Evolutionary conservation across 352 stramenopile species (phyloP).

Genomic region (Phytophthora litchii): DNA sequence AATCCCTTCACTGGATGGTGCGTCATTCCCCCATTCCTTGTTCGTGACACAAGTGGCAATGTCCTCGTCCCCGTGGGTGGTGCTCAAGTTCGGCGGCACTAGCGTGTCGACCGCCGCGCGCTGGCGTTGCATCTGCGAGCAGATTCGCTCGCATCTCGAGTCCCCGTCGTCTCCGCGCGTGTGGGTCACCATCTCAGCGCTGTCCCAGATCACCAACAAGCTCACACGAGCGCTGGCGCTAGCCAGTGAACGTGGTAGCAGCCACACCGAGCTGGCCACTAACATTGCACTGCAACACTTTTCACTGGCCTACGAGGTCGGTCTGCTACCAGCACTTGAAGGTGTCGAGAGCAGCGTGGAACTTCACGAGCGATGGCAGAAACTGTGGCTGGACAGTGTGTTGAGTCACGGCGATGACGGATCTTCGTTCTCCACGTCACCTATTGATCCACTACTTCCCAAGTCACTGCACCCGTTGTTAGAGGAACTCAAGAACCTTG

Average conservation of each 20-base stretch:
- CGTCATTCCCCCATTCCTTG: slow-evolving; percentile 26
- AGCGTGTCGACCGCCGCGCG: slow-evolving; percentile 82
- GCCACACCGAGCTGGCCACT: slow-evolving; percentile 50
- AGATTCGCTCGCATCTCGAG: slow-evolving; percentile 65
- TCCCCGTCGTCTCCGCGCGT: slow-evolving; percentile 49
- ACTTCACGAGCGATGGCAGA: slow-evolving; percentile 58
- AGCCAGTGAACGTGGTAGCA: slow-evolving; percentile 40
- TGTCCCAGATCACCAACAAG: slow-evolving; percentile 90
- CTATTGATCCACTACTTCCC: slow-evolving; percentile 54
- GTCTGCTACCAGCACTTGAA: slow-evolving; percentile 55
- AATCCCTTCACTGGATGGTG: slow-evolving; percentile 31
- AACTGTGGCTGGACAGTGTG: slow-evolving; percentile 66
- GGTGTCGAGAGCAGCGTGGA: slow-evolving; percentile 48
- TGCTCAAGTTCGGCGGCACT: slow-evolving; percentile 91
- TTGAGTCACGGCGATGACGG: slow-evolving; percentile 47
- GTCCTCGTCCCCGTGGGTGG: slow-evolving; percentile 59
- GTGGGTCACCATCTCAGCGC: slow-evolving; percentile 89
- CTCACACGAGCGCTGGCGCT: slow-evolving; percentile 65
- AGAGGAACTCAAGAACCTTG: slow-evolving; percentile 84
- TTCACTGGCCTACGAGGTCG: slow-evolving; percentile 68
- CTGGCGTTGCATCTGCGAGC: slow-evolving; percentile 82
- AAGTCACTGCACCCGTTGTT: slow-evolving; percentile 63
- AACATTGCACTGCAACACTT: slow-evolving; percentile 78
- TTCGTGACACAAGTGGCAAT: slow-evolving; percentile 10
- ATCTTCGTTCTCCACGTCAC: slow-evolving; percentile 48